Base-by-base conservation (phyloP, 2,329 filamentous ascomycete genomes). In the Fusarium sp. region DNA sequence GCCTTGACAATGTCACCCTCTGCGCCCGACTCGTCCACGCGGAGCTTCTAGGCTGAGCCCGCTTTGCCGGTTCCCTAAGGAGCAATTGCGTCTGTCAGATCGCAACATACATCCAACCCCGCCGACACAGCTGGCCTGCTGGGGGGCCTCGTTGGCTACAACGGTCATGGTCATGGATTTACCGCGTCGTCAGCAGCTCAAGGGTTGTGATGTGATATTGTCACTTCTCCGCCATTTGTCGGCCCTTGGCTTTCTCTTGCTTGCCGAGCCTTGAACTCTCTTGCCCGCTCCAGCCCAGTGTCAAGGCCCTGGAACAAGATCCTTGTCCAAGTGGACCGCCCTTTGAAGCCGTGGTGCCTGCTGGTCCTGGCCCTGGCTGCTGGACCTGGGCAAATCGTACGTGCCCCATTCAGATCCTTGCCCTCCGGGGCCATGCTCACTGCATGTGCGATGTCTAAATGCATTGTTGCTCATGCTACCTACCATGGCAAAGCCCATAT, bases 381-480 rank as follows among this genome's bases (percentile, higher is more conserved):
- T 78, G 33, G 33, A 67, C 71, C 70, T 63, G 69, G 69, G 45
- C 54, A 70, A 63, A 70, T 71, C 50, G 59, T 71, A 66, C 50
- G 64, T 67, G 73, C 65, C 66, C 73, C 61, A 63, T 65, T 68
- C 66, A 63, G 54, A 68, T 60, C 59, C 70, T 64, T 63, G 74
- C 47, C 57, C 50, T 25, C 58, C 45, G 50, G 47, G 47, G 58
- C 68, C 72, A 65, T 63, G 72, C 70, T 69, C 57, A 67, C 68
- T 76, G 73, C 73, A 77, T 76, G 67, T 72, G 65, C 67, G 68
- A 73, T 70, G 60, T 69, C 59, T 67, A 58, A 68, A 70, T 73
- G 73, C 71, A 78, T 75, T 68, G 76, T 73, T 76, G 61, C 68
- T 75, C 71, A 58, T 63, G 65, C 64, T 77, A 71, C 58, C 43